Evolutionary conservation across 2,329 filamentous ascomycete genomes (phyloP), one percentile per base, ranked within the genome.

Genomic region (Alternaria sp.): DNA sequence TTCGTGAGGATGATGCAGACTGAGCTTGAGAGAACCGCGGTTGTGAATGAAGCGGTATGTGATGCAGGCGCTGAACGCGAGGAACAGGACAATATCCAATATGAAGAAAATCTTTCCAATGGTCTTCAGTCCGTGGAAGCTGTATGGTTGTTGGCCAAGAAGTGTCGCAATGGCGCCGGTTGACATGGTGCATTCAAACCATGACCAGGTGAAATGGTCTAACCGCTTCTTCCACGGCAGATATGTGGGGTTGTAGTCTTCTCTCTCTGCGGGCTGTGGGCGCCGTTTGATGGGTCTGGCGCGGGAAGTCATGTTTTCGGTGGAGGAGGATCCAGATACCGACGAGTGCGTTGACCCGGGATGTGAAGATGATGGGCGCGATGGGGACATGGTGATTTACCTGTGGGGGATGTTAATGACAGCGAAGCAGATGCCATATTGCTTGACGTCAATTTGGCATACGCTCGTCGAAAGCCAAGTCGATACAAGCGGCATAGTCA

Each of bases 171-270:
- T 77, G 0, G 89, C 91, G 38, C 90, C 90, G 0, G 89, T 91
- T 43, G 87, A 89, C 90, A 93, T 93, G 1, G 89, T 89, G 42
- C 88, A 81, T 2, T 89, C 91, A 76, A 89, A 94, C 89, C 89
- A 92, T 1, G 18, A 87, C 88, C 89, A 73, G 12, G 68, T 69
- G 20, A 73, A 70, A 39, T 73, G 68, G 24, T 69, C 63, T 3
- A 73, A 48, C 1, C 69, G 69, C 54, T 68, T 59, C 39, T 46
- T 64, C 66, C 67, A 70, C 47, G 64, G 58, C 22, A 69, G 24
- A 24, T 38, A 26, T 11, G 44, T 55, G 11, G 63, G 57, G 38
- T 61, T 64, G 41, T 62, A 61, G 32, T 65, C 26, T 48, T 59
- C 47, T 9, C 56, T 34, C 16, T 62, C 28, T 3, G 47, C 43